Conservation (phyloP, 345 rosid genomes). For the Populus davidiana region DNA sequence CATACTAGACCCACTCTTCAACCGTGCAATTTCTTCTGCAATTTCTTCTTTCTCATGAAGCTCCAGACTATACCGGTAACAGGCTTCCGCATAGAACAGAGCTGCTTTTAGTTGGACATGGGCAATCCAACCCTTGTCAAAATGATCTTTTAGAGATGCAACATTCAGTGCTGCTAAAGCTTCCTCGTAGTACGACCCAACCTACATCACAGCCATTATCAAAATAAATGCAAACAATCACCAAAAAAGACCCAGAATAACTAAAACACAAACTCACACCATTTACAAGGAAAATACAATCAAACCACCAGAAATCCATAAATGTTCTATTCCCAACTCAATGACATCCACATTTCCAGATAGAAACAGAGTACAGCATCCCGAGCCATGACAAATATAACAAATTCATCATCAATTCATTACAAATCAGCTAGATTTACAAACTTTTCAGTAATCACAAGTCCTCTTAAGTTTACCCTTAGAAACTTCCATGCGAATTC, state of each 20-base stretch:
- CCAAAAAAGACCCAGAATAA: not conserved
- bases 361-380: not conserved
- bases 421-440: not conserved
- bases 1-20: conserved; percentile 64
- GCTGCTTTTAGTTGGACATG: conserved; percentile 93
- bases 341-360: not conserved
- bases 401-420: not conserved
- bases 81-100: conserved; percentile 80
- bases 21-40: conserved; percentile 89
- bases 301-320: not conserved
- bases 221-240: not conserved
- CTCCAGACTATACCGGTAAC: conserved; percentile 77
- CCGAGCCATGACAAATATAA: not conserved
- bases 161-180: conserved; percentile 68
- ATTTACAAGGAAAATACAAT: not conserved
- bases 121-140: conserved; percentile 83
- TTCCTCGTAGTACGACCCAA: conserved; percentile 88
- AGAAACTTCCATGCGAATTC: not conserved
- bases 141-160: conserved; percentile 87
- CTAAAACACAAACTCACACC: not conserved
- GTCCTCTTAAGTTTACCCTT: not conserved
- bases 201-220: conserved; percentile 42
- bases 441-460: not conserved
- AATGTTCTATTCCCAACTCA: not conserved
- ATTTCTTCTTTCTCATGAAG: conserved; percentile 95